A percentile compares a stretch with the other conserved stretches of the same genome.
Conservation (phyloP, 75 land plant genomes). For the Picea sitchensis region DNA sequence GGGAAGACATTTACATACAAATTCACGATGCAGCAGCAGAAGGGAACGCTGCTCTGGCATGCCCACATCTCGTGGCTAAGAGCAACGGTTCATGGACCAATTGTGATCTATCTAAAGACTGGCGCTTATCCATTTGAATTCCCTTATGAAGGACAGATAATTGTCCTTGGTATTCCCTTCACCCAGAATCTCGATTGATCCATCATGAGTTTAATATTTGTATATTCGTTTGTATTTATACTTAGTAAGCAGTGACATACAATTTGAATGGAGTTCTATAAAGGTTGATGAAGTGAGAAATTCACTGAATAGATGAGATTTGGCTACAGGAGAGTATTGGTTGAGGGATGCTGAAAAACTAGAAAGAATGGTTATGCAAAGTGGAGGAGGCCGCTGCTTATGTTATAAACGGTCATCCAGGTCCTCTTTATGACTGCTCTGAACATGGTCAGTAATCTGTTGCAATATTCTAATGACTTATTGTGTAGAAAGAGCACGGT, state of each 20-base stretch:
- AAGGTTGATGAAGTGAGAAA: background rate
- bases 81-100: constrained; percentile 49
- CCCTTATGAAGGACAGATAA: constrained; percentile 32
- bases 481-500: too few species aligned
- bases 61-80: constrained; percentile 59
- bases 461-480: too few species aligned
- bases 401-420: constrained; percentile 54
- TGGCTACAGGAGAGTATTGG: constrained; percentile 24
- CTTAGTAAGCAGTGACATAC: background rate
- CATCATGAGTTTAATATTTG: background rate
- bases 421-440: constrained; percentile 44
- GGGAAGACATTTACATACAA: constrained; percentile 41
- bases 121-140: constrained; percentile 42
- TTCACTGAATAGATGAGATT: background rate
- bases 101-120: constrained; percentile 42
- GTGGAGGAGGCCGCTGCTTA: constrained; percentile 52
- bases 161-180: constrained; percentile 42
- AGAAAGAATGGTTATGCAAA: background rate
- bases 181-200: background rate
- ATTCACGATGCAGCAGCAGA: constrained; percentile 41
- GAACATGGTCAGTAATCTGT: constrained; percentile 8
- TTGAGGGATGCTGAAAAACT: background rate
- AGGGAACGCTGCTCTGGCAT: constrained; percentile 47
- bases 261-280: background rate
- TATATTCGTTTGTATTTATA: background rate